A percentile compares a stretch with the other conserved stretches of the same genome.
phyloP scores from a whole-genome alignment of 1,284 basidiomycete genomes.

The Cryptococcus sp. region DNA sequence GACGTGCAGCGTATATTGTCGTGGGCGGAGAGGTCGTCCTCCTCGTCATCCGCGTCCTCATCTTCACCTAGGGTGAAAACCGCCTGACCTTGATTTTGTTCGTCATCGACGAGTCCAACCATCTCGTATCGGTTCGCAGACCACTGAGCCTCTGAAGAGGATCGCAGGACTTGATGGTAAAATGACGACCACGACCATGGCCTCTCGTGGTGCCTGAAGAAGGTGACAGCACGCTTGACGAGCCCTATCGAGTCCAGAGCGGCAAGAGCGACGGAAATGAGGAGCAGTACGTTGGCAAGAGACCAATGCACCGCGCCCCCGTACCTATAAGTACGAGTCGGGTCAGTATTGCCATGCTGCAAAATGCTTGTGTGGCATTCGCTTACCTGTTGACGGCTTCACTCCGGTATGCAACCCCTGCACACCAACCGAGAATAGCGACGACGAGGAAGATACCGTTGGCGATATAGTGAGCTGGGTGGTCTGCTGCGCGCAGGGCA shows the following conservation, averaged over 20 bases:
- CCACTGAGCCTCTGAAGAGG: not conserved
- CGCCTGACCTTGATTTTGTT: not conserved
- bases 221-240: conserved; percentile 30
- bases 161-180: conserved; percentile 25
- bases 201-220: conserved; percentile 24
- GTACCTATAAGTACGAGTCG: conserved; percentile 32
- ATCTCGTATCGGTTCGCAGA: conserved; percentile 38
- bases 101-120: conserved; percentile 30
- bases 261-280: conserved; percentile 38
- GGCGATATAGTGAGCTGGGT: conserved; percentile 41
- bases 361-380: not conserved
- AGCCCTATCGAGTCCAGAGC: conserved; percentile 42
- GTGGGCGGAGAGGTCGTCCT: conserved; percentile 8
- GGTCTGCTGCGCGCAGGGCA: conserved; percentile 40
- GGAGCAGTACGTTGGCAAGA: conserved; percentile 38
- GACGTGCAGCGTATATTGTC: conserved; percentile 7
- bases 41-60: conserved; percentile 31
- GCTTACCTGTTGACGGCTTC: conserved; percentile 44
- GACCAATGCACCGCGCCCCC: conserved; percentile 39
- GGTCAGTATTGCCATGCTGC: not conserved
- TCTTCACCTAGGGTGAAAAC: conserved; percentile 25
- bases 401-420: conserved; percentile 42
- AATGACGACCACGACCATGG: conserved; percentile 40
- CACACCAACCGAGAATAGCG: conserved; percentile 43
- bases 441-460: conserved; percentile 35